A percentile compares a stretch with the other conserved stretches of the same genome.
phyloP scores from a whole-genome alignment of 2,329 filamentous ascomycete species.

The Fusarium sp. region DNA sequence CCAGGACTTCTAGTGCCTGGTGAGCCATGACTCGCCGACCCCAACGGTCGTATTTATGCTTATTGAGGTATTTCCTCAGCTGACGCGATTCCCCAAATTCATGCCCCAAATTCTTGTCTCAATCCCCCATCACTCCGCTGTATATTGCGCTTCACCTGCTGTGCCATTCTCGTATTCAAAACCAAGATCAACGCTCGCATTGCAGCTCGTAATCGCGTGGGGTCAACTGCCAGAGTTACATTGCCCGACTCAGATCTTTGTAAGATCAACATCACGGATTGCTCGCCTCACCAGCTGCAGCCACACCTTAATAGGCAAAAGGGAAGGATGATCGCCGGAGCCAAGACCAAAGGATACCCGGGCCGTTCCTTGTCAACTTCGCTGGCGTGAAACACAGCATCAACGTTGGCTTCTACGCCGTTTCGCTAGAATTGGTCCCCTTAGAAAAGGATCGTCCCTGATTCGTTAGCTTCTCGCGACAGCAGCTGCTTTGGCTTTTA shows the following conservation, averaged over 20 bases:
- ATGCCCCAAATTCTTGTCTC: not conserved
- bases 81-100: not conserved
- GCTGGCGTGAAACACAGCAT: slow-evolving; percentile 18
- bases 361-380: slow-evolving; percentile 32
- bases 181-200: too few species aligned
- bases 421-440: slow-evolving; percentile 5
- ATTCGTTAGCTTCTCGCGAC: slow-evolving; percentile 9
- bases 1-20: not conserved
- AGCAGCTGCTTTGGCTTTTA: not conserved
- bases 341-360: slow-evolving; percentile 3
- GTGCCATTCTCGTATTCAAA: too few species aligned
- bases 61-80: not conserved
- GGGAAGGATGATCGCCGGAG: slow-evolving; percentile 2
- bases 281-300: slow-evolving; percentile 9
- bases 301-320: not conserved
- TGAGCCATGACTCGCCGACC: slow-evolving; percentile 13
- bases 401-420: slow-evolving; percentile 18
- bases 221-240: not conserved
- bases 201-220: not conserved
- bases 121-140: not conserved
- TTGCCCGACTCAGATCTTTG: not conserved
- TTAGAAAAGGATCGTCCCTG: slow-evolving; percentile 4
- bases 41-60: slow-evolving; percentile 1
- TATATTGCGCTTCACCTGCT: not conserved
- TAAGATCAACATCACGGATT: not conserved